Evolutionary conservation across 495 filamentous ascomycete genomes (phyloP), one percentile per base, ranked within the genome.

Genomic region (Neurospora sublineolata): DNA sequence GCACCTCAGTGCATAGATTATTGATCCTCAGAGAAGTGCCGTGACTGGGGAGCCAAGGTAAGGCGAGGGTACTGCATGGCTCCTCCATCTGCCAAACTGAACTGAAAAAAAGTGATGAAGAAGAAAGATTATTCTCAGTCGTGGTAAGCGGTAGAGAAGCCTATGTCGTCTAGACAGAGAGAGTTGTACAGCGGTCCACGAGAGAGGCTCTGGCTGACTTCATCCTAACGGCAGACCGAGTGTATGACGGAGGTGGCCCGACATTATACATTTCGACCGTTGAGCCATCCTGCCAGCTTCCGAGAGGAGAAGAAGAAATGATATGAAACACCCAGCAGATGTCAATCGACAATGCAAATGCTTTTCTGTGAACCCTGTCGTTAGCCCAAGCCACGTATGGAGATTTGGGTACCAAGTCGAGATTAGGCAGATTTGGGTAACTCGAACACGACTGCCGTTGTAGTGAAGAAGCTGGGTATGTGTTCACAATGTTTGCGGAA

Each of bases 1-100:
- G 42, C 4, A 80, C 11, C 40, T 80, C 79, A 10, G 75, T 73
- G 67, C 75, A 79, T 27, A 80, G 75, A 37, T 72, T 69, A 20
- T 68, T n/a, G 7, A 72, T 9, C n/a, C 30, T 41, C 10, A 20
- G 23, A 64, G 44, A 41, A 46, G 41, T 41, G 42, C 10, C 36
- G 18, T 42, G 8, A 27, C 11, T 23, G 36, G 52, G 30, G 18
- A n/a, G 23, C 18, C 41, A 14, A 30, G 41, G 41, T 37, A 12
- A 37, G 69, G 37, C n/a, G 33, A 20, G 16, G 16, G 20, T 64
- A 37, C 4, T 27, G 36, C 20, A 18, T 40, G 12, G 52, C 6
- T 71, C 30, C 18, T 12, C 38, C 37, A 37, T 64, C 33, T 64
- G 16, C 11, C 7, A n/a, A 18, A 14, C 20, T 41, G 37, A 20